These are phyloP conservation scores for Trichosporon sp. DNA, from an alignment of 1,284 basidiomycete species.

Conservation along the genomic window DNA sequence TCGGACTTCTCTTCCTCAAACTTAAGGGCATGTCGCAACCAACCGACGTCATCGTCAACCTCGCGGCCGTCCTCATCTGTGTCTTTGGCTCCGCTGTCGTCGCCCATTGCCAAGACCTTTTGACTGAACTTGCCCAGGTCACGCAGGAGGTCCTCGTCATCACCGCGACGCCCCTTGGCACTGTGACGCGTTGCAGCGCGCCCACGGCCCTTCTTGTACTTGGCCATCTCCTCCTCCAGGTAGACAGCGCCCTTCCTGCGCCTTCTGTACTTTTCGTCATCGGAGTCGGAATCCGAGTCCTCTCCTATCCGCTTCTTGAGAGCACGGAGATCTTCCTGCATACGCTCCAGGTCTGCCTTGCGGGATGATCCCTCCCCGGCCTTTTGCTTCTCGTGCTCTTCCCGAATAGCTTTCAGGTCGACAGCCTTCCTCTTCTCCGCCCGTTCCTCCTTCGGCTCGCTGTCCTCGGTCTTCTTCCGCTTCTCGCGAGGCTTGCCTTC, in stretches of 20 bases:
- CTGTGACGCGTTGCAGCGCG: constrained; percentile 59
- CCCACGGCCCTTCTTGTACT: constrained; percentile 66
- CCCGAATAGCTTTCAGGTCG: constrained; percentile 66
- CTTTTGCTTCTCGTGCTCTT: constrained; percentile 66
- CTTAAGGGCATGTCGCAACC: constrained; percentile 68
- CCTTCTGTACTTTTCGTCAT: constrained; percentile 25
- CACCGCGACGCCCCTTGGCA: constrained; percentile 54
- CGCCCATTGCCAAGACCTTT: constrained; percentile 54
- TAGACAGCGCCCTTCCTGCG: constrained; percentile 59
- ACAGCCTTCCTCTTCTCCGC: constrained; percentile 40
- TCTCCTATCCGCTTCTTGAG: constrained; percentile 52
- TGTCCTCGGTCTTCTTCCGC: constrained; percentile 15
- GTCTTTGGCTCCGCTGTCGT: constrained; percentile 20
- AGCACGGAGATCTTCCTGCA: constrained; percentile 80
- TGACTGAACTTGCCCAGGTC: constrained; percentile 67
- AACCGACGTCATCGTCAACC: constrained; percentile 74
- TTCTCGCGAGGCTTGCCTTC: constrained; percentile 8
- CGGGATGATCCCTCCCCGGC: constrained; percentile 60
- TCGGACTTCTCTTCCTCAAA: constrained; percentile 70
- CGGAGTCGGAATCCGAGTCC: constrained; percentile 42
- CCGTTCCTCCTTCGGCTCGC: background rate
- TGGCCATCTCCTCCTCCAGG: constrained; percentile 71
- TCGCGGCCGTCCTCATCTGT: constrained; percentile 55
- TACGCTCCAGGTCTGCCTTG: constrained; percentile 72
- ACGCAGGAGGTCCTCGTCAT: constrained; percentile 66